Evolutionary conservation across 2,329 filamentous ascomycete species (phyloP).

Genomic region (Bipolaris bicolor): DNA sequence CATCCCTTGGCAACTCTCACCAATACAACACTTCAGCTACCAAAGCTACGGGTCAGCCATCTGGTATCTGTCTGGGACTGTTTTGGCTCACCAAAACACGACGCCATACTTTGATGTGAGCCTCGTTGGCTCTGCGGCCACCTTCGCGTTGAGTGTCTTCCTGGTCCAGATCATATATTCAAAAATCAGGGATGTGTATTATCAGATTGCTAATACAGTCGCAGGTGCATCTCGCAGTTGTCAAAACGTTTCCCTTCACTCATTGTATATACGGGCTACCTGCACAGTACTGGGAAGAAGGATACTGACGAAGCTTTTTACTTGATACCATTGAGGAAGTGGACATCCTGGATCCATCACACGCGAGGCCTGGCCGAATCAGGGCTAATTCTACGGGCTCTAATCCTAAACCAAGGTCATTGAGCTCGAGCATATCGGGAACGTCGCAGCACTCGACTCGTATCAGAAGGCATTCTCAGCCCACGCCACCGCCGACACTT

Average conservation of each 20-base stretch:
- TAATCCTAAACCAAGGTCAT: conserved; percentile 2
- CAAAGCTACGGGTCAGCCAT: neutral
- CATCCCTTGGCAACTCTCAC: neutral
- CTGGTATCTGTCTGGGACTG: neutral
- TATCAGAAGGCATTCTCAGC: conserved; percentile 9
- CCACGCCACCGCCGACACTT: conserved; percentile 8
- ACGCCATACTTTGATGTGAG: neutral
- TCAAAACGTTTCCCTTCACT: conserved; percentile 19
- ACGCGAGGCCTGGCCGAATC: conserved; percentile 5
- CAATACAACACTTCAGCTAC: neutral
- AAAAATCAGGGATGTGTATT: neutral
- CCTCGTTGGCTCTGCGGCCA: neutral
- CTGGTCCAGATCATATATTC: neutral
- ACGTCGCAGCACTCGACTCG: neutral
- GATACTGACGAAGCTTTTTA: neutral
- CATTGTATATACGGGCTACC: conserved; percentile 17
- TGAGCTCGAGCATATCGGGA: conserved; percentile 6
- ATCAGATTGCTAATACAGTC: neutral
- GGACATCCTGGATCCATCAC: conserved; percentile 12
- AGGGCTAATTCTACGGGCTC: conserved; percentile 14
- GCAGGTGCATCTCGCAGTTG: conserved; percentile 6
- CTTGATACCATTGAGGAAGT: conserved; percentile 14
- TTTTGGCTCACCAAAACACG: neutral
- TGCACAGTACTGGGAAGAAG: conserved; percentile 10
- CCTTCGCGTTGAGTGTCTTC: conserved; percentile 4